Percentiles rank a stretch among this genome's conserved stretches.
These are phyloP conservation scores for Schizopora paradoxa DNA, from an alignment of 1,284 basidiomycete species.

Conservation along the genomic window DNA sequence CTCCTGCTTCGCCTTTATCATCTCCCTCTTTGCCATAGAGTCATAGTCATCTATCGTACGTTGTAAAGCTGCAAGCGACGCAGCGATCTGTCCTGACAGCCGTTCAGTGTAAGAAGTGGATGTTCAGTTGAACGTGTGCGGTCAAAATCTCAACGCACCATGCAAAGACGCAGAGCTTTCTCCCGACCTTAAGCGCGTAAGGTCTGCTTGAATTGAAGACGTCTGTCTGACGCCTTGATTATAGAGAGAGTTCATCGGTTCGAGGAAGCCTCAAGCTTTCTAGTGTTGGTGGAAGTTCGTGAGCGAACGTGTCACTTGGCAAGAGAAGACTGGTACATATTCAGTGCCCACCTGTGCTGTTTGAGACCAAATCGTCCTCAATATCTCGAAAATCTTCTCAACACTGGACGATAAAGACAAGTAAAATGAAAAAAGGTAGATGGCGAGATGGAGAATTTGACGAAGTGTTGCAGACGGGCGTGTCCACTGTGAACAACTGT, in stretches of 20 bases:
- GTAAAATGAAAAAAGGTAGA: no score
- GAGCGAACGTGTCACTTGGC: no score
- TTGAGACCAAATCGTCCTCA: no score
- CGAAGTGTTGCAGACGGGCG: no score
- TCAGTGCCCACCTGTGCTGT: no score
- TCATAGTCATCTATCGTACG: slow-evolving; percentile 95
- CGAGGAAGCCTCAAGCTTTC: no score
- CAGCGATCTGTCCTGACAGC: slow-evolving; percentile 90
- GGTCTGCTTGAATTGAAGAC: slow-evolving; percentile 80
- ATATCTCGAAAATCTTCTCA: no score
- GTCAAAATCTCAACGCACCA: slow-evolving; percentile 53
- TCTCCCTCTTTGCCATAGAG: slow-evolving; percentile 90
- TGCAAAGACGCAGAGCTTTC: slow-evolving; percentile 76
- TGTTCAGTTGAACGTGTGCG: not conserved
- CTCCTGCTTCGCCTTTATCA: slow-evolving; percentile 90
- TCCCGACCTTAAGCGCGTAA: slow-evolving; percentile 75
- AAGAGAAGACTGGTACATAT: no score
- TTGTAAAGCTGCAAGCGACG: slow-evolving; percentile 87
- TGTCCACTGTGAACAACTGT: no score
- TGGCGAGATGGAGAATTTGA: no score
- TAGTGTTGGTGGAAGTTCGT: no score
- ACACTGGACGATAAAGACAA: no score
- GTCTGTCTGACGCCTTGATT: slow-evolving; percentile 90
- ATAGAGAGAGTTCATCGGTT: slow-evolving; percentile 95
- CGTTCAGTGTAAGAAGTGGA: not conserved